A percentile compares a stretch with the other conserved stretches of the same genome.
These are phyloP conservation scores for Stereocaulon alpinum DNA, from an alignment of 495 filamentous ascomycete genomes.

Conservation along the genomic window DNA sequence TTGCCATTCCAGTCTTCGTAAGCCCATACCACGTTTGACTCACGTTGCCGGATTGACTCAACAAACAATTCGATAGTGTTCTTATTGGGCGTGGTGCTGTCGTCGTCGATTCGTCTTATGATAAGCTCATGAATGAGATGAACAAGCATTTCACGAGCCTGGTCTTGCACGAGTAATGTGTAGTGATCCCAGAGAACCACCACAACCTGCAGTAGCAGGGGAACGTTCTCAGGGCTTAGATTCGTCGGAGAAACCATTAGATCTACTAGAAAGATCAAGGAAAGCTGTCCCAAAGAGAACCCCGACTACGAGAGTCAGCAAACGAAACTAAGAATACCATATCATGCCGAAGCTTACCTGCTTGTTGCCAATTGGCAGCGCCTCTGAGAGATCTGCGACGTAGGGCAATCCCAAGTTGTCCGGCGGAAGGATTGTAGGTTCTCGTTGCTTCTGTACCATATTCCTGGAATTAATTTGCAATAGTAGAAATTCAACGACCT, in stretches of 20 bases:
- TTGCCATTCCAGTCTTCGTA: conserved; percentile 88
- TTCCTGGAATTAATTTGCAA: conserved; percentile 80
- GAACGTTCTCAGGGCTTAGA: conserved; percentile 62
- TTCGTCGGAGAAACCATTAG: conserved; percentile 88
- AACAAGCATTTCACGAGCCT: conserved; percentile 94
- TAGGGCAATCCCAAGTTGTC: conserved; percentile 73
- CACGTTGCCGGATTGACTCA: conserved; percentile 79
- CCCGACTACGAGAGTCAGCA: conserved; percentile 42
- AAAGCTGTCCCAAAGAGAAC: conserved; percentile 85
- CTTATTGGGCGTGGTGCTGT: conserved; percentile 52
- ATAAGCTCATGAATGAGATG: conserved; percentile 96
- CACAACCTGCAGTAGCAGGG: conserved; percentile 79
- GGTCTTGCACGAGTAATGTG: conserved; percentile 87
- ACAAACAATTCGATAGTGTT: conserved; percentile 76
- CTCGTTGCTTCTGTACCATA: conserved; percentile 80
- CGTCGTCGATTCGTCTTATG: conserved; percentile 78
- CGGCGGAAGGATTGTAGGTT: conserved; percentile 57
- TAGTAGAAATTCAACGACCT: conserved; percentile 88
- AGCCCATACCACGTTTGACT: conserved; percentile 76
- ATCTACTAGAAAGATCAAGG: conserved; percentile 89
- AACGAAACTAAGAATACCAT: not conserved
- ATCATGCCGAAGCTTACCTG: conserved; percentile 39
- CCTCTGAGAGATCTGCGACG: conserved; percentile 70
- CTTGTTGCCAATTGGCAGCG: conserved; percentile 79
- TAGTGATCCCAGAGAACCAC: conserved; percentile 96